phyloP scores from a whole-genome alignment of 768 basidiomycete genomes.

The Collybiopsis confluens region DNA sequence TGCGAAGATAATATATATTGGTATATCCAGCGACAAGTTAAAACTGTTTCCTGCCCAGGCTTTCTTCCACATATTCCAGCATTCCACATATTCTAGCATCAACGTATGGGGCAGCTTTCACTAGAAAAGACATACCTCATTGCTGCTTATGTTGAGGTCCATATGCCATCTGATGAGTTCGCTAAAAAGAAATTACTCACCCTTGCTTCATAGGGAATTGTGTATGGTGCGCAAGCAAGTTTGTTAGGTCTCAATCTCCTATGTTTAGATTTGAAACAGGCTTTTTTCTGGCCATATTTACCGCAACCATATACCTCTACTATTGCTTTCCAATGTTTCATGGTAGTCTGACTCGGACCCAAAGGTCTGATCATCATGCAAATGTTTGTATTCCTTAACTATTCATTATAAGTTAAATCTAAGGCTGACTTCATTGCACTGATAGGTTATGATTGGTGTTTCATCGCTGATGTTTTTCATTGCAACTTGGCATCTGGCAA shows the following conservation, averaged over 20 bases:
- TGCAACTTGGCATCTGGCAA: conserved; percentile 15
- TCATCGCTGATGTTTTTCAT: conserved; percentile 17
- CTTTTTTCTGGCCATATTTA: conserved; percentile 11
- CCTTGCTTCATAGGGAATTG: neutral
- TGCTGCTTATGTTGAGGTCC: conserved; percentile 17
- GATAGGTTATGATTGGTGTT: conserved; percentile 13
- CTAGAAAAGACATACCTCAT: conserved; percentile 15
- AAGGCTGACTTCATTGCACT: neutral
- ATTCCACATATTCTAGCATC: too few species aligned
- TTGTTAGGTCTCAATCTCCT: neutral
- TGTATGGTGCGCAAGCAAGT: neutral
- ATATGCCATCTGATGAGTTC: neutral
- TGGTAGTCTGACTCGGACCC: neutral
- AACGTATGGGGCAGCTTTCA: conserved; percentile 14
- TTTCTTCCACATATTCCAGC: too few species aligned
- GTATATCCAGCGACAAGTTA: too few species aligned
- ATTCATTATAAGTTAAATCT: neutral
- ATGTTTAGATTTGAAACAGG: conserved; percentile 2
- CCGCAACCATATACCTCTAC: conserved; percentile 11
- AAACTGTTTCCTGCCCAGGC: too few species aligned
- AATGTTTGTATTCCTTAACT: neutral
- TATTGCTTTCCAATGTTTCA: neutral
- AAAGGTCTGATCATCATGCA: conserved; percentile 6
- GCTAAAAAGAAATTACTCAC: neutral
- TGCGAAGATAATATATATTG: too few species aligned